Percentiles rank a stretch among this genome's conserved stretches.
Conservation (phyloP, 2,329 filamentous ascomycete genomes). For the Albophoma yamanashiensis region DNA sequence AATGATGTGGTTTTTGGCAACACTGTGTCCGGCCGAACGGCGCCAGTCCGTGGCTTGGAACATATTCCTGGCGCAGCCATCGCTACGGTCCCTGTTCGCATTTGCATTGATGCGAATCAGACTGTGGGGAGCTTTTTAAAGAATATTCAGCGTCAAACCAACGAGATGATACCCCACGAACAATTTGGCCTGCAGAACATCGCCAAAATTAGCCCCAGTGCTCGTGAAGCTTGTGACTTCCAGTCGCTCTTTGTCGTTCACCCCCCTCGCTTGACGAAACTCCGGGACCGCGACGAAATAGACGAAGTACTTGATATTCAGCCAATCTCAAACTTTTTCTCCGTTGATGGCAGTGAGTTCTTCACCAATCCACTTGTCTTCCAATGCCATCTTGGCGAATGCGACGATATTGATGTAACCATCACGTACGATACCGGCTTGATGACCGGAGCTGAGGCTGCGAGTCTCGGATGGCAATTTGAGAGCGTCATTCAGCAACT, state of each 20-base stretch:
- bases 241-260: neutral
- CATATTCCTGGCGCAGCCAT: constrained; percentile 51
- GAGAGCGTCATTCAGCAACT: neutral
- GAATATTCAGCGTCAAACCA: neutral
- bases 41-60: constrained; percentile 34
- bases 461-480: neutral
- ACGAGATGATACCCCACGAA: neutral
- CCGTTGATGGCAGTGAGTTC: neutral
- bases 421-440: neutral
- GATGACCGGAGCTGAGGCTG: neutral
- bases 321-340: neutral
- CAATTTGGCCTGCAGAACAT: neutral
- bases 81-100: constrained; percentile 45
- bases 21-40: constrained; percentile 46
- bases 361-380: neutral
- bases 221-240: neutral
- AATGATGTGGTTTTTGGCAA: constrained; percentile 46
- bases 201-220: neutral
- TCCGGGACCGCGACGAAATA: neutral
- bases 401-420: neutral
- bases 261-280: neutral
- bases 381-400: neutral
- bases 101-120: neutral
- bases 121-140: neutral
- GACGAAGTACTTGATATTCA: neutral